Evolutionary conservation across 129 eudicot genomes (phyloP), one percentile per base, ranked within the genome.

Genomic region (Arctium minus): DNA sequence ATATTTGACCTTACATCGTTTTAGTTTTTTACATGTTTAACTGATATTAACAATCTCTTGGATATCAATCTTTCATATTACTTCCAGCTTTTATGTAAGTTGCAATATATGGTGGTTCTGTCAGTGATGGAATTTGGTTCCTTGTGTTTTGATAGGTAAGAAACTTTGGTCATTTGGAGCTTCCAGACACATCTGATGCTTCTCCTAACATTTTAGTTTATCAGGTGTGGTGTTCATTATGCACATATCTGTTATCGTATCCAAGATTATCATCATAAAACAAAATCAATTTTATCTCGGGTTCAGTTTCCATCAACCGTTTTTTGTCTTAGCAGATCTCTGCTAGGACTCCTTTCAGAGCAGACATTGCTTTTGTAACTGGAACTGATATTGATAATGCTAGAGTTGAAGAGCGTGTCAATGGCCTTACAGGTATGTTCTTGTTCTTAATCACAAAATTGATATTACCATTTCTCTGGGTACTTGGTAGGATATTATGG

Each of bases 171-270:
- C 91, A 87, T 60, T 83, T 96, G 80, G 92, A 96, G 89, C 99
- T 96, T 83, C 89, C 98, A 48, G 96, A 93, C 73, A 84, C 91
- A 68, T 88, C 94, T 81, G 96, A 86, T 40, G 76, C 83, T 84
- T 88, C 97, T 86, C 82, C 97, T 13, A 96, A 93, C 83, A 88
- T 96, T 81, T 83, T 93, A 75, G 98, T 96, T 42, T 96, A 93
- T 81, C 99, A 96, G 98, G 99, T 96, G 85, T 68, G 2, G 38
- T 75, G 64, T 75, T 73, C 70, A 46, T 65, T 32, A 79, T 79
- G 56, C 62, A 53, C 3, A 8, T 37, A 53, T 74, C 29, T 48
- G 10, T 68, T 36, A 67, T 84, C 18, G 74, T 78, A 40, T 35
- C 78, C 79, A 73, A 38, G 42, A 44, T 6, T 70, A 70, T 46